Base-by-base conservation (phyloP, 2,329 filamentous ascomycete species). In the Exophiala oligosperma region DNA sequence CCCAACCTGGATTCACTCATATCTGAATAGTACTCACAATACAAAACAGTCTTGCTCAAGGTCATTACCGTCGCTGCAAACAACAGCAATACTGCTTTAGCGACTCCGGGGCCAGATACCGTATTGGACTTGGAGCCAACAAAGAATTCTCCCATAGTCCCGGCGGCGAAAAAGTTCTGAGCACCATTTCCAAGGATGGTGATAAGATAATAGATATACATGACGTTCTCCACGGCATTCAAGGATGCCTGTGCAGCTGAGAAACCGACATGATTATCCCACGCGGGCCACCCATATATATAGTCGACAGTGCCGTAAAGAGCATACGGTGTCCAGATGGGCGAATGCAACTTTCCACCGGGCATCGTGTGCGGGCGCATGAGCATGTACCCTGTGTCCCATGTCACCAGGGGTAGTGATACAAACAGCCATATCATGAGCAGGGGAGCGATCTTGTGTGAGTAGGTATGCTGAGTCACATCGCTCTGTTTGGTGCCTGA, bases 361-460 rank as follows among this genome's bases (percentile, higher is more conserved):
- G 87, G 84, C 89, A 96, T 94, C 57, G 86, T 89, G 73, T 87
- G 84, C 29, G 92, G 92, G 21, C 92, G 89, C 54, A 90, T 77
- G 48, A 96, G 78, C 40, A 96, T 85, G 76, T 96, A 96, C 57
- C 79, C 77, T 29, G 83, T 84, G 76, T 96, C 92, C 92, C 92
- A 96, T 51, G 84, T 69, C 49, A 96, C 90, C 60, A 95, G 81
- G 1, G 90, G 90, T 14, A 94, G 76, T 21, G 89, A 92, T 61
- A 93, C 63, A 58, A 81, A 74, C 26, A 96, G 80, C 91, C 91
- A 96, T 63, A 85, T 65, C 44, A 91, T 80, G 23, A 84, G 78
- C 11, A 85, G 69, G 52, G 80, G 80, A 11, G 82, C 82, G 2
- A 84, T 83, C 0, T 81, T 84, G 68, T 89, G 86, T 9, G 80